Evolutionary conservation across 805 yeast species (phyloP), one percentile per base, ranked within the genome.

Genomic region (Candida hispaniensis): DNA sequence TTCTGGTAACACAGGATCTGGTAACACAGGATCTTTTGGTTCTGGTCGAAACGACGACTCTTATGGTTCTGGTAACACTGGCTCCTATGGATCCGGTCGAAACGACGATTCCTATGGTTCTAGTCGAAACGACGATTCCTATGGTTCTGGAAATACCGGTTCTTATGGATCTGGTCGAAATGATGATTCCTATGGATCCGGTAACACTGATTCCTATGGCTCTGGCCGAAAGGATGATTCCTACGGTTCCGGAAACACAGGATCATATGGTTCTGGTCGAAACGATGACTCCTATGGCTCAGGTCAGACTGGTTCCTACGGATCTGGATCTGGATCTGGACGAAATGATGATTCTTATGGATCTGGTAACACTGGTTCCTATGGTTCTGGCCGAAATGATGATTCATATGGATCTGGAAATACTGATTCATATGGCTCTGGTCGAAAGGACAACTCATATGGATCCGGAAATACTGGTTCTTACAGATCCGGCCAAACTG

Each of bases 41-140:
- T 18, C 22, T 9, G 16, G 22, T 14, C n/a, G n/a, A 10, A 13
- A 20, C 15, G 26, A 22, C 12, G 30, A 32, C 17, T 32, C 38
- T n/a, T 32, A 32, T 18, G 38, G 38, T 21, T 15, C 18, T 30
- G 16, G 19, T 11, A 38, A 22, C 25, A 7, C 18, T 8, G 27
- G 16, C 22, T 38, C 40, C 5, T 38, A 30, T 24, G 41, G 41
- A 21, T 33, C 36, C 14, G 26, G 27, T 9, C 30, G 33, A 16
- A 19, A 32, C 14, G 17, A 29, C 24, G 18, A 36, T 17, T 18
- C 30, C 18, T 28, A 14, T 22, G 33, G 33, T 16, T 17, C n/a
- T n/a, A n/a, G n/a, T n/a, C n/a, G n/a, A n/a, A n/a, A n/a, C n/a
- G n/a, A n/a, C 5, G 41, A 38, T 25, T 34, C 41, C 6, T 38